phyloP scores from a whole-genome alignment of 1,284 basidiomycete genomes.

The Erythrobasidium hasegawianum region DNA sequence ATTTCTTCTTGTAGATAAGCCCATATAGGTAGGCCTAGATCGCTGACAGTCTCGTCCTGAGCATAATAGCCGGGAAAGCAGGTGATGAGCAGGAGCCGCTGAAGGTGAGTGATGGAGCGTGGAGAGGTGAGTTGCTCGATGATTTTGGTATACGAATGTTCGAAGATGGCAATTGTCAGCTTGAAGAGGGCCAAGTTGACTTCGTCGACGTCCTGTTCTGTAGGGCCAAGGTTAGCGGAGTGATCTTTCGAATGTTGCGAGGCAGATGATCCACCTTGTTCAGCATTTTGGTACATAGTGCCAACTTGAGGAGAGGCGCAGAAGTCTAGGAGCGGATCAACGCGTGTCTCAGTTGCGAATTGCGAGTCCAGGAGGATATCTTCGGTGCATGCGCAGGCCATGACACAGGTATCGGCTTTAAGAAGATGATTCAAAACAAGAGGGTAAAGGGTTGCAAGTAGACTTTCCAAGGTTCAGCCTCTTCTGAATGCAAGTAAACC shows the following conservation, averaged over 20 bases:
- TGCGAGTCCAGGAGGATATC: conserved; percentile 40
- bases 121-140: conserved; percentile 18
- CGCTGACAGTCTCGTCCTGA: conserved; percentile 40
- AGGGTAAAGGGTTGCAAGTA: conserved; percentile 41
- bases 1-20: conserved; percentile 44
- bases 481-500: too few species aligned
- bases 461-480: too few species aligned
- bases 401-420: conserved; percentile 27
- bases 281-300: conserved; percentile 11
- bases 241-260: neutral
- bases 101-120: conserved; percentile 22
- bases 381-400: conserved; percentile 41
- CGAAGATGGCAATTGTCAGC: conserved; percentile 38
- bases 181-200: conserved; percentile 38
- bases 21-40: conserved; percentile 41
- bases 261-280: conserved; percentile 21
- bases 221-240: neutral
- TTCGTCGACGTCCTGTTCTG: conserved; percentile 28
- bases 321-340: conserved; percentile 37
- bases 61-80: conserved; percentile 42
- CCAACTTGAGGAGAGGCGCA: conserved; percentile 35
- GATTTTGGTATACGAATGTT: conserved; percentile 34
- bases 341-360: conserved; percentile 33
- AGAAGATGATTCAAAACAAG: conserved; percentile 38
- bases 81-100: conserved; percentile 34